Base-by-base conservation (phyloP, 306 rosid genomes). In the Sophora flavescens region DNA sequence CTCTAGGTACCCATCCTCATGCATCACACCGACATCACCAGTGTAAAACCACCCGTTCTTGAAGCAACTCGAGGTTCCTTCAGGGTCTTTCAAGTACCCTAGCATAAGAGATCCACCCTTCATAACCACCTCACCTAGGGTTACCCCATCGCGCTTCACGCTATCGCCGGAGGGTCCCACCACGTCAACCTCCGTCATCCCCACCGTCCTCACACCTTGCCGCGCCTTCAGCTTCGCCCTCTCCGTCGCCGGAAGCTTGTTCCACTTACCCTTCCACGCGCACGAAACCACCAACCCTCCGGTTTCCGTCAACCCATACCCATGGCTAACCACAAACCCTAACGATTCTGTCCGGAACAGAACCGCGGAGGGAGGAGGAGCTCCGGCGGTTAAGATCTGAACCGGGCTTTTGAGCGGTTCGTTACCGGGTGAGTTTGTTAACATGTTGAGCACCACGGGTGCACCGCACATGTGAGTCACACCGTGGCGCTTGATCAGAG, bases 401-500 rank as follows among this genome's bases (percentile, higher is more conserved):
- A 92, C 91, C 0, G 90, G 80, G 2, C n/a, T 63, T 2, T 42
- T 9, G 0, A 90, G 64, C 17, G 87, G 78, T 45, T 65, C 75
- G 8, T 75, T 74, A 3, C 74, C 72, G 0, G 89, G 76, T 0
- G 87, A 78, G 45, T 88, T 87, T 0, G 94, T 74, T 18, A 92
- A 54, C 90, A 90, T 90, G 85, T 87, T 92, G 48, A 92, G 85
- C 0, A 92, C 96, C 4, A 88, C 91, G 0, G 97, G 95, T 0
- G 95, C 96, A 3, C 88, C 91, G 0, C 97, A 90, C 90, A 92
- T 86, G 84, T 89, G 95, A 2, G 91, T 89, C 10, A 89, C 97
- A 12, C 70, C 61, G 17, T 87, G 89, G 38, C 57, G 71, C 9
- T 63, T 75, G 35, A 91, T 89, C 2, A 86, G 75, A 3, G 33